Conservation (phyloP, 148 eudicot genomes). For the Mesembryanthemum crystallinum region DNA sequence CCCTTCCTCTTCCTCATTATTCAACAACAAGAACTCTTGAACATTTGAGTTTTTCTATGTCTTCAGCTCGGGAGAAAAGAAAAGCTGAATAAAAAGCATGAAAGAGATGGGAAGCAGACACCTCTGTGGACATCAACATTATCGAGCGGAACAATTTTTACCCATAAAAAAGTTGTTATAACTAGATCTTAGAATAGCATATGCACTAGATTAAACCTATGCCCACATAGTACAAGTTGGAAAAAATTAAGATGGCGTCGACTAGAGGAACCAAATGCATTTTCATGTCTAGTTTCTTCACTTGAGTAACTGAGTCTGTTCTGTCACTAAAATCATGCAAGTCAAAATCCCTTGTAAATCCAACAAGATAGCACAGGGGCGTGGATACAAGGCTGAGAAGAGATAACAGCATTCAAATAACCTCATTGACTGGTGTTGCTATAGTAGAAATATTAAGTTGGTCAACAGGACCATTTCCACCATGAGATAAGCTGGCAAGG, state of each 20-base stretch:
- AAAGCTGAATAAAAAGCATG: not conserved
- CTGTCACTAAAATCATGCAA: not conserved
- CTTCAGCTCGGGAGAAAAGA: not conserved
- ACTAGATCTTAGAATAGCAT: not conserved
- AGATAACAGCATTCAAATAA: constrained; percentile 20
- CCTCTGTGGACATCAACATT: not conserved
- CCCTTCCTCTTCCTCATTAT: not conserved
- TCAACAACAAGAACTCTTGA: not conserved
- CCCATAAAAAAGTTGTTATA: no score
- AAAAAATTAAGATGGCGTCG: not conserved
- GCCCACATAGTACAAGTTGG: not conserved
- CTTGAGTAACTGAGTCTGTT: not conserved
- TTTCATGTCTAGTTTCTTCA: not conserved
- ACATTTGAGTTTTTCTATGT: not conserved
- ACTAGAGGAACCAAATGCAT: not conserved
- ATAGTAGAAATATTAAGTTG: constrained; percentile 48
- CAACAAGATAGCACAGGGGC: not conserved
- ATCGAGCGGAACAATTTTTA: not conserved
- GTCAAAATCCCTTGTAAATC: not conserved
- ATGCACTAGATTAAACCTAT: not conserved
- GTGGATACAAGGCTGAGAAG: not conserved
- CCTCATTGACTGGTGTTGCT: constrained; percentile 49
- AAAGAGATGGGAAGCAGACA: not conserved
- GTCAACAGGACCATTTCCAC: constrained; percentile 56
- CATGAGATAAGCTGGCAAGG: constrained; percentile 67